Evolutionary conservation across 495 filamentous ascomycete species (phyloP), one percentile per base, ranked within the genome.

Genomic region (Annulohypoxylon stygium): DNA sequence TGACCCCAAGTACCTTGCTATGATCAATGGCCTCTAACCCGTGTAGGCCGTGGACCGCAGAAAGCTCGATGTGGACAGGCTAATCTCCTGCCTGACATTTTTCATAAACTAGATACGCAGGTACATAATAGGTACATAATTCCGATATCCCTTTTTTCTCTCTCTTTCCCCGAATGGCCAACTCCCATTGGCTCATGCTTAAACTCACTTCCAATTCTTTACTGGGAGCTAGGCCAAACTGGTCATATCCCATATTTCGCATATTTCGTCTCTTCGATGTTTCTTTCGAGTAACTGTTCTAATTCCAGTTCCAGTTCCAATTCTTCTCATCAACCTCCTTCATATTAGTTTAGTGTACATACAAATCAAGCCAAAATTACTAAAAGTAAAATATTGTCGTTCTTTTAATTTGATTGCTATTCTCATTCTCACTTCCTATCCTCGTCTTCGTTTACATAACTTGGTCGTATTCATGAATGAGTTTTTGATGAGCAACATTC

Each of bases 21-120:
- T 30, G 30, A 30, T 30, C 30, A 30, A 30, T 30, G 30, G 30
- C 30, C 5, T 30, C 30, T 36, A 66, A 30, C 30, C 30, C 30
- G 30, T 30, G 30, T 2, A 30, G 30, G 2, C 39, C 39, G 39
- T 43, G 39, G 39, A 43, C 53, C 53, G 41, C 18, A 65, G 45
- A n/a, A n/a, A 8, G 23, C 61, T 30, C 16, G 51, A 43, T 65
- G 34, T 71, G 68, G 68, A 53, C 57, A 65, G 54, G 68, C 43
- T 71, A 71, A 71, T 71, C 68, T 71, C 68, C 34, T 53, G 54
- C 26, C 61, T 55, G 30, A 58, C 37, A 61, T n/a, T 25, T 45
- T 45, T 47, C 51, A 43, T 62, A 61, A 16, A 20, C 61, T 43
- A 53, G n/a, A 26, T 64, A 64, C 23, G 14, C 18, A 61, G 33